A percentile compares a stretch with the other conserved stretches of the same genome.
Conservation (phyloP, 78 protist species). For the Chrysochromulina tobinii region DNA sequence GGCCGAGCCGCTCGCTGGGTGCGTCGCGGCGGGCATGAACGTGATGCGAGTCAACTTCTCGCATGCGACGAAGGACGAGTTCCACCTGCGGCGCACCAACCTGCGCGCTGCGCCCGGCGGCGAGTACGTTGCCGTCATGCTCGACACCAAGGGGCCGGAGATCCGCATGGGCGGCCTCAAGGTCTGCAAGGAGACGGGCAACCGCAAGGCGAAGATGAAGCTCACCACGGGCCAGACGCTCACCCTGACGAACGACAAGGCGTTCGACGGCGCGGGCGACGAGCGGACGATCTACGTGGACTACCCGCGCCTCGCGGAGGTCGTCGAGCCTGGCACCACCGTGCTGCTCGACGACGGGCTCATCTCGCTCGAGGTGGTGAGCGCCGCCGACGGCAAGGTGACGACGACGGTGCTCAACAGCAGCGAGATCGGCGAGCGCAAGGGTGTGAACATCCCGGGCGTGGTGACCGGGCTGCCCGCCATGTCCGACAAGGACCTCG, state of each 20-base stretch:
- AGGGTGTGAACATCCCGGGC: constrained; percentile 1
- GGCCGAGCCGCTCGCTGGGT: neutral
- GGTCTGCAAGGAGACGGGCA: neutral
- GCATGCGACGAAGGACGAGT: constrained; percentile 14
- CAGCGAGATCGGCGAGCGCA: neutral
- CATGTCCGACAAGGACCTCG: constrained; percentile 76
- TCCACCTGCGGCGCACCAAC: constrained; percentile 2
- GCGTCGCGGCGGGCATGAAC: neutral
- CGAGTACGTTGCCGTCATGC: constrained; percentile 6
- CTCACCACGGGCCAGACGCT: neutral
- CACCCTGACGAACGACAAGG: neutral
- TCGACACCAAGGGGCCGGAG: constrained; percentile 22
- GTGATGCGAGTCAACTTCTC: constrained; percentile 29
- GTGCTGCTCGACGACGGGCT: constrained; percentile 23
- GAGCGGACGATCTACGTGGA: neutral
- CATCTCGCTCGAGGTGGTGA: neutral
- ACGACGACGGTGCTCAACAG: neutral
- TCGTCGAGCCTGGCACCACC: too few relatives aligned
- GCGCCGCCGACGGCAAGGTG: neutral
- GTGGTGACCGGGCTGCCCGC: constrained; percentile 56
- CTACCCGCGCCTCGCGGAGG: neutral
- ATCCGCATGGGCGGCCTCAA: constrained; percentile 14
- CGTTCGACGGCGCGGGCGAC: neutral
- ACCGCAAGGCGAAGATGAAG: neutral
- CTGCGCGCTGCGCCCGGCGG: neutral